These are phyloP conservation scores for Aspergillus spinulosporus DNA, from an alignment of 2,329 filamentous ascomycete species.

Conservation along the genomic window DNA sequence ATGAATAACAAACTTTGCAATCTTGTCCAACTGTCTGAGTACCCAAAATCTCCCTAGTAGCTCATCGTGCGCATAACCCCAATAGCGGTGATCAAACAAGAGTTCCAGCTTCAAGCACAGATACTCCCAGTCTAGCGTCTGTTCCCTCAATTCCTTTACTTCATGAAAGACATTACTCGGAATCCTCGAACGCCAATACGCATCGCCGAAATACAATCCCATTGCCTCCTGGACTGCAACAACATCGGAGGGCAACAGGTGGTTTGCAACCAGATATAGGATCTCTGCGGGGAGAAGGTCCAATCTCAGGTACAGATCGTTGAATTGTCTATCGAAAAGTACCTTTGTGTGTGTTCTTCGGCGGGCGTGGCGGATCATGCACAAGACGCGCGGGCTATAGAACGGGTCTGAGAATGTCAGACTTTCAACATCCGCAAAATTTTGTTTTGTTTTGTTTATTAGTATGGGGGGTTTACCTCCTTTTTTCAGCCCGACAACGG, in stretches of 20 bases:
- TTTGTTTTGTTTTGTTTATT: no score
- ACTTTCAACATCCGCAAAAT: no score
- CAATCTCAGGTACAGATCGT: neutral
- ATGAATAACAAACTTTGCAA: neutral
- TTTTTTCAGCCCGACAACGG: no score
- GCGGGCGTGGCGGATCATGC: no score
- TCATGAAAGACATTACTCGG: slow-evolving; percentile 2
- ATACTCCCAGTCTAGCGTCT: slow-evolving; percentile 7
- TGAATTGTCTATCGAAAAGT: no score
- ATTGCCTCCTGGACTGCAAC: neutral
- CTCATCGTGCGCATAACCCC: neutral
- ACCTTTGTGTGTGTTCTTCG: no score
- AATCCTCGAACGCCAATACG: slow-evolving; percentile 7
- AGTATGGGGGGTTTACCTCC: no score
- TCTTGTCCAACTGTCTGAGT: neutral
- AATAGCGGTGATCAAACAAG: neutral
- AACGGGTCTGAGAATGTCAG: no score
- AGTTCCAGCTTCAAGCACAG: slow-evolving; percentile 3
- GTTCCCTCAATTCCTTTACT: neutral
- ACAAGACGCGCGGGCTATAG: no score
- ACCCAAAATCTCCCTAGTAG: neutral
- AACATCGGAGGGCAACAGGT: neutral
- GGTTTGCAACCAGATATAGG: neutral
- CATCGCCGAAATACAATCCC: slow-evolving; percentile 4
- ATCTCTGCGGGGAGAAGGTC: neutral